Evolutionary conservation across 306 rosid species (phyloP).

Genomic region (Inga leiocalycina): DNA sequence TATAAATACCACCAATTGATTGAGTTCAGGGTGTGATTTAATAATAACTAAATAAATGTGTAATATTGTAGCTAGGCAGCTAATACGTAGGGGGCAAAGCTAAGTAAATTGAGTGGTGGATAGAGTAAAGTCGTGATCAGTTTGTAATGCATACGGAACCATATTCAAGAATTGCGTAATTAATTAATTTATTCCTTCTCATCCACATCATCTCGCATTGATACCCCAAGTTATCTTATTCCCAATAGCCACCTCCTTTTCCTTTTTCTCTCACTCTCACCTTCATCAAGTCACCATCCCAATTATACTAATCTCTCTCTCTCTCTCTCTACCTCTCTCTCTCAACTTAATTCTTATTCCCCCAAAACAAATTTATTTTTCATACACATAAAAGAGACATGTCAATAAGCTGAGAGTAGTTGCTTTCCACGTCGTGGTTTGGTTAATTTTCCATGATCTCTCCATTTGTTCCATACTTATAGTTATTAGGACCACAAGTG

Average conservation of each 20-base stretch:
- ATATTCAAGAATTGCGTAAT: conserved; percentile 14
- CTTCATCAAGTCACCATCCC: neutral
- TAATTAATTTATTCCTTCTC: neutral
- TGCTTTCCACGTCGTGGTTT: conserved; percentile 1
- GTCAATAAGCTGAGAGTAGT: neutral
- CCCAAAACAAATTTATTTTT: no score
- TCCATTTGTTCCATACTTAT: conserved; percentile 2
- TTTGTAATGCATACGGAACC: conserved; percentile 30
- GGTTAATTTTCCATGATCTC: conserved; percentile 24
- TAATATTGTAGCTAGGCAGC: neutral
- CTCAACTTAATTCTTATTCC: neutral
- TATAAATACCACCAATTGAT: no score
- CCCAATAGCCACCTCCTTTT: neutral
- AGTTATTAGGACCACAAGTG: neutral
- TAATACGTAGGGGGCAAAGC: neutral
- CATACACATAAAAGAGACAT: neutral
- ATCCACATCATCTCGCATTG: neutral
- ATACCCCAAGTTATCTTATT: neutral
- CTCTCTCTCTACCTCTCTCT: neutral
- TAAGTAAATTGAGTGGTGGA: neutral
- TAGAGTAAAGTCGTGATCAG: conserved; percentile 7
- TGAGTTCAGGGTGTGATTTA: no score
- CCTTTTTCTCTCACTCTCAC: neutral
- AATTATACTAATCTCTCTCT: neutral
- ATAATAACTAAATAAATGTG: neutral